Percentiles rank a stretch among this genome's conserved stretches.
Conservation (phyloP, 2,329 filamentous ascomycete species). For the Botrytis squamosa region DNA sequence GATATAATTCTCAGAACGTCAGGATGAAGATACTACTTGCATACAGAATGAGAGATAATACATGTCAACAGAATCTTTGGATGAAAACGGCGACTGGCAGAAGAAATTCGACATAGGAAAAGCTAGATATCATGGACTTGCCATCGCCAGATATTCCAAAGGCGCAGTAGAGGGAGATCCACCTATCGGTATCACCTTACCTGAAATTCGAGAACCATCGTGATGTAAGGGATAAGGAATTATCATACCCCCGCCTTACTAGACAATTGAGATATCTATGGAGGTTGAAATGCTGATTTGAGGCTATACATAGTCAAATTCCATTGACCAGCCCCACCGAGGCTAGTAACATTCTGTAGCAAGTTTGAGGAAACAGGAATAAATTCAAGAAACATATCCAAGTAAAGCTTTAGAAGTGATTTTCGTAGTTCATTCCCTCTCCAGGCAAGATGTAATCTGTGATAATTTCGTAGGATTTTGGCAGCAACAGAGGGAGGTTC, state of each 20-base stretch:
- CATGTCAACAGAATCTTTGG: slow-evolving; percentile 21
- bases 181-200: slow-evolving; percentile 32
- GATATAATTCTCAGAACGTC: slow-evolving; percentile 15
- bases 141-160: slow-evolving; percentile 29
- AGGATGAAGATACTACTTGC: slow-evolving; percentile 23
- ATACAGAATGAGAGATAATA: slow-evolving; percentile 15
- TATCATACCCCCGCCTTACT: slow-evolving; percentile 18
- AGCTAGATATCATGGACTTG: slow-evolving; percentile 22
- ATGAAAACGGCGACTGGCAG: slow-evolving; percentile 20
- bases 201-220: slow-evolving; percentile 31
- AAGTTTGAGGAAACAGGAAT: background rate
- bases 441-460: background rate
- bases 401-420: background rate
- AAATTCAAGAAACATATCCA: background rate
- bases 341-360: background rate
- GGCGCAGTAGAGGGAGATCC: slow-evolving; percentile 31
- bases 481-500: background rate
- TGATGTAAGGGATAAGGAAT: slow-evolving; percentile 32
- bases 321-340: slow-evolving; percentile 26
- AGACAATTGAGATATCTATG: slow-evolving; percentile 15
- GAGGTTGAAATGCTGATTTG: slow-evolving; percentile 19
- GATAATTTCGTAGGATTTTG: background rate
- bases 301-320: slow-evolving; percentile 22
- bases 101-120: slow-evolving; percentile 22
- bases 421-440: no score